Evolutionary conservation across 1,284 basidiomycete genomes (phyloP), one percentile per base, ranked within the genome.

Genomic region (Phylloporus gajari): DNA sequence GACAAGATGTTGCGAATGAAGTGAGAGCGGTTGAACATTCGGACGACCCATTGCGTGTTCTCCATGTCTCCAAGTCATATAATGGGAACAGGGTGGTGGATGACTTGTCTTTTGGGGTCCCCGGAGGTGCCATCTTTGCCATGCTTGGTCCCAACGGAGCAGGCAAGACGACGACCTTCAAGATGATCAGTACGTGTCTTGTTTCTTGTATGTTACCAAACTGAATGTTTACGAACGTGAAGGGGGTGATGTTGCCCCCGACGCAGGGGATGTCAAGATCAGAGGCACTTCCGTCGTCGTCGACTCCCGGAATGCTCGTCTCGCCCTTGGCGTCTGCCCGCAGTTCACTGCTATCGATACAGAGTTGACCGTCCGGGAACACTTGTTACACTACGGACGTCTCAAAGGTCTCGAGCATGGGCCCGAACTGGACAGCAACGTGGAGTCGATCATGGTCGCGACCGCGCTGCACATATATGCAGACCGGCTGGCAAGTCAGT

Each of bases 331-430:
- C 3, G 93, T 95, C 58, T 95, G 93, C 78, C 94, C 94, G 0
- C 94, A 95, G 75, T 94, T 94, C 82, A 94, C 94, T 8, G 94
- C 94, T 0, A 93, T 95, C 70, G 94, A 95, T 74, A 85, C 89
- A 9, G 90, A 94, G 74, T 83, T 95, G 64, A 95, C 92, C 5
- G 94, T 95, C 23, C 86, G 90, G 40, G 91, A 96, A 79, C 94
- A 96, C 77, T 84, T 95, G 51, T 72, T 87, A 46, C 85, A 93
- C 23, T 93, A 93, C 68, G 91, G 91, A 4, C 86, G 89, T 27
- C 84, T 93, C 51, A 93, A 95, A 81, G 94, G 94, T 73, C 27
- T 83, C 84, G 13, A 13, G 40, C 13, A 13, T 6, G 88, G 87
- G 0, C 73, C 77, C 8, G 88, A 91, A 65, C 78, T 95, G 42